Evolutionary conservation across 768 basidiomycete genomes (phyloP).

Genomic region (Lactarius tabidus): DNA sequence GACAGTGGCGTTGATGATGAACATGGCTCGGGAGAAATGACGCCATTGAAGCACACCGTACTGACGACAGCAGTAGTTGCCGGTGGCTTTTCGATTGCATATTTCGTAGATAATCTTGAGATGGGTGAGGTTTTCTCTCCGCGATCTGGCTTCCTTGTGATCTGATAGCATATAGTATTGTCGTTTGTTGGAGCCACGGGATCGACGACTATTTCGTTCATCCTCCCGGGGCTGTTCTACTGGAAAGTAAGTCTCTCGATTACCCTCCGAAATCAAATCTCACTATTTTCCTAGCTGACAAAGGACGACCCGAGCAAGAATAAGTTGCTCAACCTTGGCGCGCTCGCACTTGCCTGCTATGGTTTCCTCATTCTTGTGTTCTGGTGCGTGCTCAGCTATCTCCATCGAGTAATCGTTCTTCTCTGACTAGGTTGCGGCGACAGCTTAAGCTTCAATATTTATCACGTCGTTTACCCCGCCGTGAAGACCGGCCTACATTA

Average conservation of each 20-base stretch:
- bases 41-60: constrained; percentile 58
- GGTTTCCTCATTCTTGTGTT: constrained; percentile 79
- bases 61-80: constrained; percentile 66
- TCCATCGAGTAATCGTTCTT: neutral
- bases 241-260: constrained; percentile 64
- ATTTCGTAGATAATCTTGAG: constrained; percentile 71
- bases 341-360: constrained; percentile 67
- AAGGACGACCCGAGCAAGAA: constrained; percentile 56
- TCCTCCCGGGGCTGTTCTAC: constrained; percentile 89
- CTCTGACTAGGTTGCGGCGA: constrained; percentile 19
- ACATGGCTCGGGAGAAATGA: constrained; percentile 65
- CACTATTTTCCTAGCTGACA: constrained; percentile 48
- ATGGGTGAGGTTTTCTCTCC: constrained; percentile 49
- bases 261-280: neutral
- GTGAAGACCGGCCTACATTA: constrained; percentile 7
- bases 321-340: constrained; percentile 51
- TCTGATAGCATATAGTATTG: constrained; percentile 52
- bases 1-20: constrained; percentile 46
- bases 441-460: constrained; percentile 79
- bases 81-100: constrained; percentile 67
- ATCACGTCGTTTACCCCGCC: constrained; percentile 47
- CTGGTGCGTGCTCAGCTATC: constrained; percentile 54
- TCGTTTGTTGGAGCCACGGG: constrained; percentile 97
- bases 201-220: constrained; percentile 95
- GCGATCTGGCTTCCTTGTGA: neutral